These are phyloP conservation scores for Gastrolobium bilobum DNA, from an alignment of 306 rosid species.

Conservation along the genomic window DNA sequence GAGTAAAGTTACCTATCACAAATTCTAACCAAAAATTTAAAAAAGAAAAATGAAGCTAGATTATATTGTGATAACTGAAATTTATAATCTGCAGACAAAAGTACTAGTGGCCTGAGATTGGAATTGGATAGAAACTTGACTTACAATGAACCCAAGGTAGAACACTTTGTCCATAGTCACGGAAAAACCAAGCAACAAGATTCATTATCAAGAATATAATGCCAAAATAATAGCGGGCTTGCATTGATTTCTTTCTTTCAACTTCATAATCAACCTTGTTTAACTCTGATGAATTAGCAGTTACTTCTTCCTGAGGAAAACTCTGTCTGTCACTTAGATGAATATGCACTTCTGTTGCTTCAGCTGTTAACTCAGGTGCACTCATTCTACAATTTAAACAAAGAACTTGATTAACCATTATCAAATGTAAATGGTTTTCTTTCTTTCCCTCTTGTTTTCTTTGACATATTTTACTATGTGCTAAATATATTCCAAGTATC, in stretches of 20 bases:
- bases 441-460: not conserved
- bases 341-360: conserved; percentile 38
- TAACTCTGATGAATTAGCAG: conserved; percentile 44
- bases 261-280: conserved; percentile 52
- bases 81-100: not conserved
- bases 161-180: conserved; percentile 82
- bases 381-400: conserved; percentile 64
- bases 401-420: not conserved
- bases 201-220: conserved; percentile 71
- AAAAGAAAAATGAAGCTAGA: not conserved
- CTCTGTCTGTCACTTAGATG: conserved; percentile 41
- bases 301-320: conserved; percentile 49
- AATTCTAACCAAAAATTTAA: not conserved
- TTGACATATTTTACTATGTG: not conserved
- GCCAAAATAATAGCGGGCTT: conserved; percentile 74
- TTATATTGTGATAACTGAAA: conserved; percentile 6
- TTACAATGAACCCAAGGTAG: conserved; percentile 70
- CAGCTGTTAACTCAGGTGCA: conserved; percentile 50
- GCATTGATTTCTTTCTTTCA: conserved; percentile 63
- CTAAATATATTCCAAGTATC: not conserved
- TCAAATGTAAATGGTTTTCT: not conserved
- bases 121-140: conserved; percentile 39
- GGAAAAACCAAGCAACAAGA: conserved; percentile 86
- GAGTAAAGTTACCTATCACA: not conserved
- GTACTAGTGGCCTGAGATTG: not conserved